phyloP scores from a whole-genome alignment of 495 filamentous ascomycete species.

The Xylaria venustula region DNA sequence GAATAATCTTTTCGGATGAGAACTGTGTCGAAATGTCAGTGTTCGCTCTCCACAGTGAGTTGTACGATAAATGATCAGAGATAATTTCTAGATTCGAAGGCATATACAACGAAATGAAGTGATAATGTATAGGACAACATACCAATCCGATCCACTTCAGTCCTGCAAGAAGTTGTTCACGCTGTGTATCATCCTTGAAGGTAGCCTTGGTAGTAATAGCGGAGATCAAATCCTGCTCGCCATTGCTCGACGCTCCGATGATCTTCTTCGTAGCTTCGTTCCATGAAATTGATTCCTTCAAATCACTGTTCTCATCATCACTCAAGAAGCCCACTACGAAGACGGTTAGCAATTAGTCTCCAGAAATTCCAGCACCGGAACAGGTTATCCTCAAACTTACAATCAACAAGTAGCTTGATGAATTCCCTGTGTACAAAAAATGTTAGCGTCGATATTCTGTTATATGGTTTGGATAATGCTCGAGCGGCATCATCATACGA shows the following conservation, averaged over 20 bases:
- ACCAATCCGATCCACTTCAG: conserved; percentile 78
- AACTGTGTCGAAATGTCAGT: conserved; percentile 41
- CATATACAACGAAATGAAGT: too few relatives aligned
- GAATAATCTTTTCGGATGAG: conserved; percentile 69
- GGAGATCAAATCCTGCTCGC: conserved; percentile 64
- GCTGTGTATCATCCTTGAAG: conserved; percentile 70
- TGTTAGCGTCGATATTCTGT: neutral
- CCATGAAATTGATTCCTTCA: conserved; percentile 68
- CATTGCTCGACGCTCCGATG: conserved; percentile 60
- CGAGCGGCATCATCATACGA: neutral
- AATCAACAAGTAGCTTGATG: conserved; percentile 80
- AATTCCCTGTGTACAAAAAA: conserved; percentile 51
- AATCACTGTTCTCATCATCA: conserved; percentile 59
- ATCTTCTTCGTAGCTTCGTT: conserved; percentile 77
- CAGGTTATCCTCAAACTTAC: conserved; percentile 46
- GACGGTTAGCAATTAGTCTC: neutral
- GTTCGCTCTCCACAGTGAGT: neutral
- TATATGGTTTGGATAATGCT: neutral
- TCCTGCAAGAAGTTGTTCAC: conserved; percentile 71
- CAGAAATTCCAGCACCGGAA: neutral
- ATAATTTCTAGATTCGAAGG: too few relatives aligned
- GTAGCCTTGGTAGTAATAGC: conserved; percentile 73
- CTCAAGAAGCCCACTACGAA: conserved; percentile 57
- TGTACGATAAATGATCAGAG: neutral
- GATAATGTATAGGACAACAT: neutral